Percentiles rank a stretch among this genome's conserved stretches.
These are phyloP conservation scores for Scedosporium apiospermum DNA, from an alignment of 2,329 filamentous ascomycete species.

Conservation along the genomic window DNA sequence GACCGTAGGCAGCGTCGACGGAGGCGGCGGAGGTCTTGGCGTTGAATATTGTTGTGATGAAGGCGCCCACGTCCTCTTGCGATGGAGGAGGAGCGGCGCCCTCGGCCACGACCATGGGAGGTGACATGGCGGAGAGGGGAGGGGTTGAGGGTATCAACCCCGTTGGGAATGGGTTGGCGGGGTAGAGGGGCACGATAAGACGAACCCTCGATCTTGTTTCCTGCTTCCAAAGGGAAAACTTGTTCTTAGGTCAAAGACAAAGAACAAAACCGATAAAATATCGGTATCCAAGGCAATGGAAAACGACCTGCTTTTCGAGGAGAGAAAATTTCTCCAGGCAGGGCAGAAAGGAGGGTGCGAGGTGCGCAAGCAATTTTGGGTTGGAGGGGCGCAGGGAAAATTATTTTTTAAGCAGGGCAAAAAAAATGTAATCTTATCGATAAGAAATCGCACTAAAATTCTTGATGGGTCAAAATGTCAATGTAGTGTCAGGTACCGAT, in stretches of 20 bases:
- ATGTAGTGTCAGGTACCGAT: not conserved
- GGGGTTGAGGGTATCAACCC: not conserved
- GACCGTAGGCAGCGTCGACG: conserved; percentile 52
- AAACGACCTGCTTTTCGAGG: not conserved
- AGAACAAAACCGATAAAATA: not conserved
- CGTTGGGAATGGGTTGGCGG: too few species aligned
- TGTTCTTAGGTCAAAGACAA: not conserved
- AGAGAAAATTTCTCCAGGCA: not conserved
- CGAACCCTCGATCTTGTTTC: not conserved
- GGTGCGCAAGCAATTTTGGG: not conserved
- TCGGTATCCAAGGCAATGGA: not conserved
- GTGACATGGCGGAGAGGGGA: conserved; percentile 37
- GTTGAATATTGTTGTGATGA: conserved; percentile 60
- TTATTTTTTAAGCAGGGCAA: not conserved
- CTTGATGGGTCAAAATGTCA: not conserved
- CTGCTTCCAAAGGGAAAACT: not conserved
- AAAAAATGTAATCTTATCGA: not conserved
- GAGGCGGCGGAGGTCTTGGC: conserved; percentile 60
- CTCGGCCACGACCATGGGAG: conserved; percentile 38
- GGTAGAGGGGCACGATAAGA: too few species aligned
- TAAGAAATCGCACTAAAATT: not conserved
- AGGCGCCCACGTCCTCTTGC: conserved; percentile 53
- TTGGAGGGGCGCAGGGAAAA: not conserved
- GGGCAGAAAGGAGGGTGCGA: not conserved
- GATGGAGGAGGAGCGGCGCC: conserved; percentile 48